Evolutionary conservation across 257 asterid species (phyloP), one percentile per base, ranked within the genome.

Genomic region (Lavandula angustifolia): DNA sequence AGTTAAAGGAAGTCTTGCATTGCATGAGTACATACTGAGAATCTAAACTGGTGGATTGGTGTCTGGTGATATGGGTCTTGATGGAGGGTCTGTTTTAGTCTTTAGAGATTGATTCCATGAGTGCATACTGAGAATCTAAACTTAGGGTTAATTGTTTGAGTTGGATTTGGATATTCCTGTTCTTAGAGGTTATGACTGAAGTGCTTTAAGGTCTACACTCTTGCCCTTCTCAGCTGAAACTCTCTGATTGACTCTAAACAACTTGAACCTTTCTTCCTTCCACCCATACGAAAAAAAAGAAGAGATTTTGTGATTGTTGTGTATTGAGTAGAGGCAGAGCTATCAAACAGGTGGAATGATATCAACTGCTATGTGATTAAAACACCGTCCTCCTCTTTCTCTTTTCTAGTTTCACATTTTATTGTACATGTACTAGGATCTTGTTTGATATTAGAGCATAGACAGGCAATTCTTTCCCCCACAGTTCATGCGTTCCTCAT

Each of bases 381-480:
- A 22, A 52, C 49, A 34, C 6, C 29, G 14, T 60, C 31, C 16
- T 54, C 12, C 12, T 31, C 33, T 43, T 22, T n/a, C 9, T 29
- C 49, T 6, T 34, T 12, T 8, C 1, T n/a, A 8, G 13, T 49
- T 9, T 50, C 6, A 17, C 35, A 9, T 34, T 66, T 37, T 49
- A 14, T n/a, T 3, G 48, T 12, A 37, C 12, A 9, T 62, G 50
- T 43, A 5, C 47, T 44, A 33, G 68, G 63, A 53, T 42, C 75
- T 52, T 53, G 27, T 54, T 51, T 47, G 33, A 56, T 56, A 53
- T 57, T 58, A 35, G 50, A 18, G 53, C 65, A 34, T 27, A 56
- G 9, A 12, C 5, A 7, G 58, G 22, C 41, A 16, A 49, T 22
- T 48, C 43, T 52, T 9, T 8, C 35, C 46, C 47, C 48, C 58